A percentile compares a stretch with the other conserved stretches of the same genome.
Evolutionary conservation across 768 basidiomycete genomes (phyloP).

Genomic region (Boletus pseudo-olivaceus): DNA sequence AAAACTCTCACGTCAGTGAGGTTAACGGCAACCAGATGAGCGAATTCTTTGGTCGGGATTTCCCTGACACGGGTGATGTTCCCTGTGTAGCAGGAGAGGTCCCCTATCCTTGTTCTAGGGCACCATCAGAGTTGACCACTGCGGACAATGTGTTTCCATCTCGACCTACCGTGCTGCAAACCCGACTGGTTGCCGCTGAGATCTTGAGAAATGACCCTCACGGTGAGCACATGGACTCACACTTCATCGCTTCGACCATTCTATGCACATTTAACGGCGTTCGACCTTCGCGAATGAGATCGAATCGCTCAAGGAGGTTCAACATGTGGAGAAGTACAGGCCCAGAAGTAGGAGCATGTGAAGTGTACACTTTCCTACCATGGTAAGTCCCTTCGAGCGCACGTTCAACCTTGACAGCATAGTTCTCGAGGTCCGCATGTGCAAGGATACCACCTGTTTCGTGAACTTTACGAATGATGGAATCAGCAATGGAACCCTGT

Average conservation of each 20-base stretch:
- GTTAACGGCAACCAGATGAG: constrained; percentile 54
- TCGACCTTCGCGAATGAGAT: constrained; percentile 44
- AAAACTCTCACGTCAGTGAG: constrained; percentile 75
- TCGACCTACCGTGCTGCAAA: constrained; percentile 56
- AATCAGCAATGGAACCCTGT: constrained; percentile 78
- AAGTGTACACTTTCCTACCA: constrained; percentile 77
- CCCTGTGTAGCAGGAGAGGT: constrained; percentile 61
- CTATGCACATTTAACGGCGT: constrained; percentile 74
- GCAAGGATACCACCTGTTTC: constrained; percentile 78
- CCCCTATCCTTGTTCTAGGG: constrained; percentile 76
- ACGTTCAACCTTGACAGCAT: constrained; percentile 61
- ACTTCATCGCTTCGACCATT: constrained; percentile 82
- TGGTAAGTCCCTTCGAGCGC: constrained; percentile 79
- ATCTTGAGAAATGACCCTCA: constrained; percentile 8
- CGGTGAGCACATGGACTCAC: constrained; percentile 37
- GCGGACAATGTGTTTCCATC: constrained; percentile 5
- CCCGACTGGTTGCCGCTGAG: constrained; percentile 41
- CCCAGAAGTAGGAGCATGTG: constrained; percentile 82
- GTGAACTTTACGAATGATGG: constrained; percentile 67
- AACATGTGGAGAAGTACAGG: constrained; percentile 90
- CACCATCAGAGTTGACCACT: background rate
- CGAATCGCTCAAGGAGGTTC: constrained; percentile 83
- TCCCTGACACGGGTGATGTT: constrained; percentile 52
- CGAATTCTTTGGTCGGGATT: constrained; percentile 70
- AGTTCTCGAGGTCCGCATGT: constrained; percentile 67